A percentile compares a stretch with the other conserved stretches of the same genome.
phyloP scores from a whole-genome alignment of 169 alveolate species.

The Plasmodium ovale region DNA sequence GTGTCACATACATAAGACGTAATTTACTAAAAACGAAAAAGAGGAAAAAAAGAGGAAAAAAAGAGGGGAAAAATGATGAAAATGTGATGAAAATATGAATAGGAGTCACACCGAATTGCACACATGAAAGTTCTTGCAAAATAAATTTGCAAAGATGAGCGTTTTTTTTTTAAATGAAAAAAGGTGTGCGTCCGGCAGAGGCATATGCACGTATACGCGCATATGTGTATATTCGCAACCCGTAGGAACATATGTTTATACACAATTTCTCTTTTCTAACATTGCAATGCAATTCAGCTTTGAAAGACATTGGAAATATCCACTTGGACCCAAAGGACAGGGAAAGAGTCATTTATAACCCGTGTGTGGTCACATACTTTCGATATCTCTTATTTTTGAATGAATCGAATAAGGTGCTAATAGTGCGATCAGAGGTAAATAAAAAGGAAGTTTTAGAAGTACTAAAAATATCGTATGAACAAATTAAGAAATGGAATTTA shows the following conservation, averaged over 20 bases:
- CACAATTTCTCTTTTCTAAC: not conserved
- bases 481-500: constrained; percentile 38
- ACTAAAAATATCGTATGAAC: constrained; percentile 21
- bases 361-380: constrained; percentile 63
- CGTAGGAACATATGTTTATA: not conserved
- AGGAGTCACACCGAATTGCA: not conserved
- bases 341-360: constrained; percentile 56
- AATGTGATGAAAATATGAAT: too few species aligned
- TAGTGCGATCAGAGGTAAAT: constrained; percentile 52
- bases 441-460: constrained; percentile 60
- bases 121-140: too few species aligned
- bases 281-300: not conserved
- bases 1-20: constrained; percentile 62
- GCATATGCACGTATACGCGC: too few species aligned
- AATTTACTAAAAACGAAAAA: constrained; percentile 10
- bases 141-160: too few species aligned
- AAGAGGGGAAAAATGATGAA: too few species aligned
- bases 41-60: not conserved
- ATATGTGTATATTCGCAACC: too few species aligned
- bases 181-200: too few species aligned
- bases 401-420: constrained; percentile 51
- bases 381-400: constrained; percentile 48
- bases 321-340: constrained; percentile 73
- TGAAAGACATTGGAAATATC: constrained; percentile 62
- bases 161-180: too few species aligned